Evolutionary conservation across 2,329 filamentous ascomycete species (phyloP), one percentile per base, ranked within the genome.

Genomic region (Geosmithia flava): DNA sequence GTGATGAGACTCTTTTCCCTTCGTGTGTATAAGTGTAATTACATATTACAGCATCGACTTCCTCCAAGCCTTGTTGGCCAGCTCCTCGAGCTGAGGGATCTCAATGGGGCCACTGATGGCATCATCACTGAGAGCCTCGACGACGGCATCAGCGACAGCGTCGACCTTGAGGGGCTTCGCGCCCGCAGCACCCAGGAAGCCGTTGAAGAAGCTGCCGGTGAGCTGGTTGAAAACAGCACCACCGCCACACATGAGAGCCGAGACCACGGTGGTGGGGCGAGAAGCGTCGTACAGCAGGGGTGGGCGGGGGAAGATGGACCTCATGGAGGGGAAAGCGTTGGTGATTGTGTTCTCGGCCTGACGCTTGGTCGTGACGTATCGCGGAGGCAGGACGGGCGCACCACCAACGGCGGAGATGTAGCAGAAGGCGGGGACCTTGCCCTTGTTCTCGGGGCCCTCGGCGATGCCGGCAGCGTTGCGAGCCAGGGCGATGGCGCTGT

Each of bases 291-390:
- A 98, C 71, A 98, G 72, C 65, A 98, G 93, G 0, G 85, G 85
- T 11, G 91, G 81, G 29, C 93, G 76, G 48, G 95, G 67, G 63
- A 96, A 97, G 51, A 97, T 70, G 53, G 77, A 81, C 19, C 93
- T 78, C 76, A 94, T 80, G 23, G 71, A 63, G 0, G 86, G 85
- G 56, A 95, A 89, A 53, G 79, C 76, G 48, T 73, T 76, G 30
- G 81, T 69, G 56, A 96, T 87, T 23, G 80, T 75, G 49, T 72
- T 76, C 68, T 98, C 93, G 7, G 93, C 93, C 62, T 95, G 87
- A 53, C 93, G 74, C 69, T 98, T 98, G 15, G 91, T 96, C 39
- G 75, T 78, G 57, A 98, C 87, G 66, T 98, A 98, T 56, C 93
- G 76, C 8, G 73, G 67, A 0, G 93, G 93, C 51, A 98, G 72